A percentile compares a stretch with the other conserved stretches of the same genome.
Evolutionary conservation across 2,329 filamentous ascomycete genomes (phyloP).

Genomic region (Canariomyces notabilis): DNA sequence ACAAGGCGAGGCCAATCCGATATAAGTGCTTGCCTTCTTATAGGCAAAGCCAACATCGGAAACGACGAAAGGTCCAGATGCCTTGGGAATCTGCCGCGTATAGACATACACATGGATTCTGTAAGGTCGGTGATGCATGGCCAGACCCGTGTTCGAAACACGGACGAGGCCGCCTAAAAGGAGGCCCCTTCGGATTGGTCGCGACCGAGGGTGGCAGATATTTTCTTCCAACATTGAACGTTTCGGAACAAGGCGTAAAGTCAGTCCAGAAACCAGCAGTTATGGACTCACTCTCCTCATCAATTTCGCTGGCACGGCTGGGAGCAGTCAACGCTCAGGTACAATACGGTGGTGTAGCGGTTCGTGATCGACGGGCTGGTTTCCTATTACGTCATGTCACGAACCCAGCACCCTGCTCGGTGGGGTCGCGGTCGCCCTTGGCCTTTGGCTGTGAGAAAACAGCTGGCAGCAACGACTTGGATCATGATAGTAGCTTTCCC

Average conservation of each 20-base stretch:
- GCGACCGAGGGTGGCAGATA: background rate
- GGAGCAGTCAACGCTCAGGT: background rate
- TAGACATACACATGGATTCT: too few species aligned
- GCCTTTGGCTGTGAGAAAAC: background rate
- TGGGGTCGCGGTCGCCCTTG: background rate
- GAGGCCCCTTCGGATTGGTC: background rate
- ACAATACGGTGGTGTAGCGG: background rate
- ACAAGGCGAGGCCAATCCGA: too few species aligned
- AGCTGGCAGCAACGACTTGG: background rate
- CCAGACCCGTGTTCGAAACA: background rate
- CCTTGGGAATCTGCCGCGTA: too few species aligned
- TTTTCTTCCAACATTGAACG: background rate
- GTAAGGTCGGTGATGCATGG: background rate
- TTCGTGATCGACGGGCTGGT: background rate
- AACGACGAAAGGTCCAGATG: too few species aligned
- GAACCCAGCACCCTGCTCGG: background rate
- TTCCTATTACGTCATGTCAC: background rate
- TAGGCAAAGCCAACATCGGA: background rate
- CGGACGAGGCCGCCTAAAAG: background rate
- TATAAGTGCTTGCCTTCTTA: background rate
- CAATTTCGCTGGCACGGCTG: too few species aligned
- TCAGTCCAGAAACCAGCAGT: too few species aligned
- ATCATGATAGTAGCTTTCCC: too few species aligned
- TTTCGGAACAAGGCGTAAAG: too few species aligned
- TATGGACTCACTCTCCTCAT: too few species aligned